Percentiles rank a stretch among this genome's conserved stretches.
Conservation (phyloP, 345 rosid species). For the Brassica incana region DNA sequence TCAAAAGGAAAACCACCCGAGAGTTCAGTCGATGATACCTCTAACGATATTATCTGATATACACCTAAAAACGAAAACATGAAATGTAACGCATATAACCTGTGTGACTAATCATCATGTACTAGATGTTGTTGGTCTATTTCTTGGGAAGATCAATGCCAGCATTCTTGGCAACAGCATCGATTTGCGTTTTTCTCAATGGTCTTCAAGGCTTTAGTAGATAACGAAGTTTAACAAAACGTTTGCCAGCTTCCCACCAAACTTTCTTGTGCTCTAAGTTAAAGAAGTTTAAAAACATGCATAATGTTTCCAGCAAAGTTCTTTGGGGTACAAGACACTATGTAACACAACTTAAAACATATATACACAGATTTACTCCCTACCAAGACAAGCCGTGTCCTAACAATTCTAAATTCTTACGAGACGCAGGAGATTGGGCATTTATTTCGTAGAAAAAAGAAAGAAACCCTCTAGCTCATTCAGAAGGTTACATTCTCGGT, state of each 20-base stretch:
- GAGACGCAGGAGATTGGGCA: background rate
- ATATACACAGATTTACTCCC: background rate
- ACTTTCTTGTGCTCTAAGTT: conserved; percentile 84
- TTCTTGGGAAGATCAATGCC: conserved; percentile 79
- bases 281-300: too few species aligned
- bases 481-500: too few species aligned
- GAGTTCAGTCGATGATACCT: conserved; percentile 34
- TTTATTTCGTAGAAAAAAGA: too few species aligned
- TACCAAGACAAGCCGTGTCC: background rate
- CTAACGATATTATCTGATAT: conserved; percentile 33
- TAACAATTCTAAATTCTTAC: background rate
- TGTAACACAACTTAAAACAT: background rate
- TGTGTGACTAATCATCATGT: background rate
- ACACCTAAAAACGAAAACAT: conserved; percentile 9
- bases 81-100: conserved; percentile 20
- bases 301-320: background rate
- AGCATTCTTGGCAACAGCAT: conserved; percentile 95
- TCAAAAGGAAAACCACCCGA: conserved; percentile 29
- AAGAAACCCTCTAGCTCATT: too few species aligned
- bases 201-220: conserved; percentile 86
- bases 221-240: conserved; percentile 69
- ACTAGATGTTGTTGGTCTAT: background rate
- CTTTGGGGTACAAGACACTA: background rate
- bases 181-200: conserved; percentile 87
- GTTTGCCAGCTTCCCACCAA: conserved; percentile 98